Evolutionary conservation across 345 rosid genomes (phyloP).

Genomic region (Citrus inodora): DNA sequence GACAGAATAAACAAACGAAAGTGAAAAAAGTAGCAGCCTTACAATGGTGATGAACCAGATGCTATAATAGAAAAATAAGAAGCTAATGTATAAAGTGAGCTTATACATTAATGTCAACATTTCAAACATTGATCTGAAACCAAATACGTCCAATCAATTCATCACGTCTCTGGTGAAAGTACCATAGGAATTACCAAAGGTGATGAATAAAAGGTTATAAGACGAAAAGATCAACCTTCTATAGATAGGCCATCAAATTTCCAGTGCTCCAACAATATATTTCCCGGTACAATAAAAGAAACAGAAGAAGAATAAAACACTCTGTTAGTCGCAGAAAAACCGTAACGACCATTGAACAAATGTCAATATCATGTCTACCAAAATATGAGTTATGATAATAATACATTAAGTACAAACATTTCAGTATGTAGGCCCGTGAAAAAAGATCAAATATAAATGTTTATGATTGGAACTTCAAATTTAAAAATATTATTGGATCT

Average conservation of each 20-base stretch:
- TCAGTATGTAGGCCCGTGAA: not conserved
- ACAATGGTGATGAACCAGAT: no score
- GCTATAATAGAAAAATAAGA: no score
- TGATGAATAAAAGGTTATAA: not conserved
- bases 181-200: not conserved
- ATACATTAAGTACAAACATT: not conserved
- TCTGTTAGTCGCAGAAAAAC: constrained; percentile 1
- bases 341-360: not conserved
- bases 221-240: constrained; percentile 32
- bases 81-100: no score
- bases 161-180: not conserved
- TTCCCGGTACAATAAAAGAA: constrained; percentile 24
- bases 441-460: not conserved
- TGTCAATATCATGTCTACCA: not conserved
- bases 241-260: constrained; percentile 36
- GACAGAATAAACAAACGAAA: no score
- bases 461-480: not conserved
- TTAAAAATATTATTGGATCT: not conserved
- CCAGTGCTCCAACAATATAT: constrained; percentile 52
- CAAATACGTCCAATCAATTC: not conserved
- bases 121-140: not conserved
- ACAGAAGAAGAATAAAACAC: not conserved
- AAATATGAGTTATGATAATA: not conserved
- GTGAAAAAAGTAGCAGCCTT: no score
- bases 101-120: not conserved